Base-by-base conservation (phyloP, 352 stramenopile species). In the Phytopythium aichiense region DNA sequence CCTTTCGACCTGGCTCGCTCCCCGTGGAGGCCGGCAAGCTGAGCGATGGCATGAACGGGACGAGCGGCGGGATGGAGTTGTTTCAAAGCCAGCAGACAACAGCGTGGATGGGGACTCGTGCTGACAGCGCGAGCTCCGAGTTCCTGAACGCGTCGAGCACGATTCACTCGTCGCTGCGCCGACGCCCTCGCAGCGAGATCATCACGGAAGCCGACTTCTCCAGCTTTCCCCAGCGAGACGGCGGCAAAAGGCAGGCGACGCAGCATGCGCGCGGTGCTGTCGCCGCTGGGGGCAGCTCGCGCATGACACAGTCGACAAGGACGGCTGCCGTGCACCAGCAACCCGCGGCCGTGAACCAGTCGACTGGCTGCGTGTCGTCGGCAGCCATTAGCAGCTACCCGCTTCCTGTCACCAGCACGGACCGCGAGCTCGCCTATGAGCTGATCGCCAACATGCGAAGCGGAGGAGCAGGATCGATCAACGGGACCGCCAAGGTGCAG, bases 401-500 rank as follows among this genome's bases (percentile, higher is more conserved):
- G 20, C 51, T 57, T 18, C 51, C 51, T 8, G 51, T 57, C 30
- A 57, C 51, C 20, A 2, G 20, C 30, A 31, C 20, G 20, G 51
- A 57, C 30, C 13, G 31, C 51, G 31, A 42, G 23, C 22, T 45
- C 20, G 51, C 51, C 22, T n/a, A 22, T 6, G 30, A 43, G 31
- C 51, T 57, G 52, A 9, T 60, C 52, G 16, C 60, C 64, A 25
- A 28, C 56, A 51, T 20, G 22, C 40, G 23, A 25, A 6, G 20
- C 45, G 28, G 35, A n/a, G 25, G 28, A 0, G 43, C 11, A 1
- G 38, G 7, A 8, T 52, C 37, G 22, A n/a, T 60, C 13, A 42
- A 38, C 8, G 25, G 31, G 1, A 22, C 55, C 0, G 43, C 23
- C 15, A 60, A 33, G 38, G 74, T 89, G 40, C 67, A 77, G 31